A percentile compares a stretch with the other conserved stretches of the same genome.
Conservation (phyloP, 148 eudicot species). For the Vaccinium myrtillus region DNA sequence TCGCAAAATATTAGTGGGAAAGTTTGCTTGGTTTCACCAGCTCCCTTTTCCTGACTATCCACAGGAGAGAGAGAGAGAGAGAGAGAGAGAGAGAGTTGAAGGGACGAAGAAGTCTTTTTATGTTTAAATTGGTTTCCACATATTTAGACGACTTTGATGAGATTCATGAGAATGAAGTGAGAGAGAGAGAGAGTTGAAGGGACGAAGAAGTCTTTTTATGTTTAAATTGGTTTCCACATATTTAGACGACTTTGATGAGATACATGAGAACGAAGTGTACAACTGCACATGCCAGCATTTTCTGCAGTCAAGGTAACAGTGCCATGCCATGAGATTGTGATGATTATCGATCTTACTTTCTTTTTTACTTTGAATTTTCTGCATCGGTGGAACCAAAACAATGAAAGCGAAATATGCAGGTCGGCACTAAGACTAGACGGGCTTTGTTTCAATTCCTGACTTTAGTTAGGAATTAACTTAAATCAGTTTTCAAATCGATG, state of each 20-base stretch:
- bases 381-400: neutral
- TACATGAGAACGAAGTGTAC: neutral
- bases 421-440: no score
- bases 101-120: neutral
- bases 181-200: neutral
- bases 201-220: neutral
- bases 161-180: no score
- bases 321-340: conserved; percentile 1
- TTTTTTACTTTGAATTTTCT: neutral
- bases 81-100: neutral
- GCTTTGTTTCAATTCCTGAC: no score
- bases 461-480: no score
- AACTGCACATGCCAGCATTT: conserved; percentile 13
- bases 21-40: conserved; percentile 19
- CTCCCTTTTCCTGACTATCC: conserved; percentile 12
- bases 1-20: conserved; percentile 22
- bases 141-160: neutral
- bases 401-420: no score
- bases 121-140: neutral
- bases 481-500: no score
- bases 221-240: neutral
- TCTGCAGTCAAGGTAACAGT: conserved; percentile 1
- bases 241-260: conserved; percentile 2
- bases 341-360: neutral
- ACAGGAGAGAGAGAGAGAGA: neutral